Evolutionary conservation across 495 filamentous ascomycete species (phyloP).

Genomic region (Podospora pseudocomata): DNA sequence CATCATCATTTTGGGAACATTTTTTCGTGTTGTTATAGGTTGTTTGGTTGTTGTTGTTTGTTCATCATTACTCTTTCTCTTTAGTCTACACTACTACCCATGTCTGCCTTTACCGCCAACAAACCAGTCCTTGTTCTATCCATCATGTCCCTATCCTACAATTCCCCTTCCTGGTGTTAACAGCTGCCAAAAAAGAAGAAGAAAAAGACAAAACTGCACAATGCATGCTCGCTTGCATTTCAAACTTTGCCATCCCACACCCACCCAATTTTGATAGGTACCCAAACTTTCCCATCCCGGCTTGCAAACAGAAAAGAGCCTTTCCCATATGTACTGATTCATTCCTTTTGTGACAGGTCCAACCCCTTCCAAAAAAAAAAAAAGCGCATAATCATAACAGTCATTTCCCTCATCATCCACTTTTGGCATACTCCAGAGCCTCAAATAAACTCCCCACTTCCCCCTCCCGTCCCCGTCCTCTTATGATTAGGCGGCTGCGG

Average conservation of each 20-base stretch:
- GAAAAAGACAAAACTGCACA: not conserved
- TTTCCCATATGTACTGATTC: not conserved
- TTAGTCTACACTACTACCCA: not conserved
- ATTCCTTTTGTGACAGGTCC: not conserved
- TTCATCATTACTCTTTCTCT: not conserved
- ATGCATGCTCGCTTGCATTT: not conserved
- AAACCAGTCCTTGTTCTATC: not conserved
- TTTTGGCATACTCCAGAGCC: too few species aligned
- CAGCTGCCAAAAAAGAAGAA: not conserved
- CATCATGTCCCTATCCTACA: not conserved
- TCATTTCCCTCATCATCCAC: not conserved
- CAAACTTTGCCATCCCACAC: not conserved
- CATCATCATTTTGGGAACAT: not conserved
- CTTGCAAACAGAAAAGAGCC: not conserved
- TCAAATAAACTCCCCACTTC: not conserved
- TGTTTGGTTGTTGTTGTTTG: not conserved
- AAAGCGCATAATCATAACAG: slow-evolving; percentile 1
- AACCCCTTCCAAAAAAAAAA: not conserved
- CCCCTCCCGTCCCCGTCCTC: slow-evolving; percentile 5
- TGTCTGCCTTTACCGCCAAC: not conserved
- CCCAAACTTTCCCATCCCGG: not conserved
- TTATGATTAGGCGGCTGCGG: not conserved
- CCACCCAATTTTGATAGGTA: not conserved
- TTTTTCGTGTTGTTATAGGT: not conserved
- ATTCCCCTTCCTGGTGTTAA: not conserved